Percentiles rank a stretch among this genome's conserved stretches.
Evolutionary conservation across 345 rosid species (phyloP).

Genomic region (Citrus glauca): DNA sequence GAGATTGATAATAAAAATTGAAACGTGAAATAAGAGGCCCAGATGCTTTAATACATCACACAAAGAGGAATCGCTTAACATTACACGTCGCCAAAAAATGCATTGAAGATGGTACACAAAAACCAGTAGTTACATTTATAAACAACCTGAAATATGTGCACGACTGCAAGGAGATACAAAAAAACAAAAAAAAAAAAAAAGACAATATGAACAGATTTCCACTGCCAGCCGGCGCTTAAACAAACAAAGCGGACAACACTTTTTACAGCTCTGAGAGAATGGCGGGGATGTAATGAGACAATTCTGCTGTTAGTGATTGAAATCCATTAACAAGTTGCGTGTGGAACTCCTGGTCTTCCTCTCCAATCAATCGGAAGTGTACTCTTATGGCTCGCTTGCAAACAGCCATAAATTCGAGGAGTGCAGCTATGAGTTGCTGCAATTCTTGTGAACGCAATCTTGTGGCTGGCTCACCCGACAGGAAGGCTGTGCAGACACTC

Average conservation of each 20-base stretch:
- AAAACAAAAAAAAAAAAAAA: background rate
- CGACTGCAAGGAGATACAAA: background rate
- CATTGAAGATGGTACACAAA: slow-evolving; percentile 9
- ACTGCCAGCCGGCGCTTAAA: background rate
- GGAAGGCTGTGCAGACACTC: slow-evolving; percentile 97
- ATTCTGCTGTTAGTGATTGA: slow-evolving; percentile 95
- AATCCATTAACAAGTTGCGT: slow-evolving; percentile 98
- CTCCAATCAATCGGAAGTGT: slow-evolving; percentile 89
- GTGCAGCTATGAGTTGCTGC: slow-evolving; percentile 96
- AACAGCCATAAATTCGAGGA: slow-evolving; percentile 98
- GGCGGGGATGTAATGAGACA: slow-evolving; percentile 97
- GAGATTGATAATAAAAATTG: background rate
- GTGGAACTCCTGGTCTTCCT: slow-evolving; percentile 98
- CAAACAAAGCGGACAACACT: background rate
- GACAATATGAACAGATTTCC: background rate
- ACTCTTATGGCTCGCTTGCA: slow-evolving; percentile 98
- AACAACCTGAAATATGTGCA: slow-evolving; percentile 15
- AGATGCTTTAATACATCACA: background rate
- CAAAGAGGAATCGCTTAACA: background rate
- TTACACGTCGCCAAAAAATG: background rate
- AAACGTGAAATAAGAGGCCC: background rate
- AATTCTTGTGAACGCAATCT: slow-evolving; percentile 92
- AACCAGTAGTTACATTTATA: slow-evolving; percentile 14
- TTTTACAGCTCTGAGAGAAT: slow-evolving; percentile 88
- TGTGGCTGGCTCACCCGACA: slow-evolving; percentile 98